Percentiles rank a stretch among this genome's conserved stretches.
Conservation (phyloP, 1,139 yeast species). For the Blastobotrys buckinghamii region DNA sequence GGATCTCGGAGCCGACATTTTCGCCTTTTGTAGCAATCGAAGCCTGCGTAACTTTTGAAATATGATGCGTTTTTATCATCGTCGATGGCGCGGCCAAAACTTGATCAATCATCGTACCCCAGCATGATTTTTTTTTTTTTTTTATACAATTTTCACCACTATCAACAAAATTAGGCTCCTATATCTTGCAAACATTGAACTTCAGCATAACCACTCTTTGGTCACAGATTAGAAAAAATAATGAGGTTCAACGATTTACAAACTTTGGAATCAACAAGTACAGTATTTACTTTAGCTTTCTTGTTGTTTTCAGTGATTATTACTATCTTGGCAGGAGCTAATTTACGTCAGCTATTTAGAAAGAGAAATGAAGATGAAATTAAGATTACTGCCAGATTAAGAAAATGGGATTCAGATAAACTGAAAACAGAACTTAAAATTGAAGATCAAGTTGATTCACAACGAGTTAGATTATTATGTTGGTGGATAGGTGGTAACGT, state of each 20-base stretch:
- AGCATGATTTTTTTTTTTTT: too few species aligned
- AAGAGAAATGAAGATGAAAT: not conserved
- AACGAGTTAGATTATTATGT: not conserved
- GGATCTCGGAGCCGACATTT: too few species aligned
- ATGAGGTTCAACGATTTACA: not conserved
- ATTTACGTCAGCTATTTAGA: not conserved
- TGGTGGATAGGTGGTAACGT: not conserved
- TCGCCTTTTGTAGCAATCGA: too few species aligned
- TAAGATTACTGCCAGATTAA: not conserved
- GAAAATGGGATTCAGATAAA: not conserved
- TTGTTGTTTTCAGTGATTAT: not conserved
- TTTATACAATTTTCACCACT: too few species aligned
- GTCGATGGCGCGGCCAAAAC: too few species aligned
- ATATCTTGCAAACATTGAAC: too few species aligned
- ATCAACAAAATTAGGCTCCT: too few species aligned
- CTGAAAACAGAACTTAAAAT: not conserved
- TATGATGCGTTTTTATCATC: too few species aligned
- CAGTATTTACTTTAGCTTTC: slow-evolving; percentile 1
- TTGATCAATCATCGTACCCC: too few species aligned
- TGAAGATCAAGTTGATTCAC: slow-evolving; percentile 2
- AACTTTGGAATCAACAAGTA: not conserved
- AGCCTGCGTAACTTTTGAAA: too few species aligned
- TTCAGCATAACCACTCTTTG: not conserved
- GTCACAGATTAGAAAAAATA: not conserved
- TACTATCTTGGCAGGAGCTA: slow-evolving; percentile 5